A percentile compares a stretch with the other conserved stretches of the same genome.
phyloP scores from a whole-genome alignment of 371 early-diverging fungal species.

The Mucor sp. region DNA sequence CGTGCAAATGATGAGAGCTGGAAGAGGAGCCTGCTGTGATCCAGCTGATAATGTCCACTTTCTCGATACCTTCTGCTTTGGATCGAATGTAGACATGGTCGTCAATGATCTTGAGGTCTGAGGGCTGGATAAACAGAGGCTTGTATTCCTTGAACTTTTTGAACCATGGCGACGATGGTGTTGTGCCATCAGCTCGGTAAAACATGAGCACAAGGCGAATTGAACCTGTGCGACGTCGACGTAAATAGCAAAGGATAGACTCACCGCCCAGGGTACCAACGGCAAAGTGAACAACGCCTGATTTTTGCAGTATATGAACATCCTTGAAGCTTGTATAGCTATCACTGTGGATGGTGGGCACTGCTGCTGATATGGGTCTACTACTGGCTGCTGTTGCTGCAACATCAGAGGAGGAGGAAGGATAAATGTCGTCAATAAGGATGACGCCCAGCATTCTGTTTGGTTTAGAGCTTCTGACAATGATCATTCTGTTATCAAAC shows the following conservation, averaged over 20 bases:
- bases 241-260: conserved; percentile 18
- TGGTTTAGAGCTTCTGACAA: conserved; percentile 9
- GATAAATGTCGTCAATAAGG: conserved; percentile 10
- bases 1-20: not conserved
- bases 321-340: not conserved
- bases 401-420: not conserved
- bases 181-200: conserved; percentile 6
- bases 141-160: conserved; percentile 23
- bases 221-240: conserved; percentile 22
- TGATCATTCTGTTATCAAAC: conserved; percentile 11
- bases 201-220: conserved; percentile 19
- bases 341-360: not conserved
- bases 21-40: not conserved
- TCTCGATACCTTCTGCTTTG: conserved; percentile 15
- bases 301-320: conserved; percentile 14
- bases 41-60: conserved; percentile 15
- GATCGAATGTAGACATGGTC: conserved; percentile 18
- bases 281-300: conserved; percentile 21
- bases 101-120: conserved; percentile 15
- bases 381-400: not conserved
- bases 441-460: conserved; percentile 16
- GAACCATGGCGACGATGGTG: conserved; percentile 2
- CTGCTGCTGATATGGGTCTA: not conserved
- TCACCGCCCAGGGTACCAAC: conserved; percentile 18
- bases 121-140: conserved; percentile 11